Evolutionary conservation across 768 basidiomycete genomes (phyloP).

Genomic region (Rhodotorula taiwanensis): DNA sequence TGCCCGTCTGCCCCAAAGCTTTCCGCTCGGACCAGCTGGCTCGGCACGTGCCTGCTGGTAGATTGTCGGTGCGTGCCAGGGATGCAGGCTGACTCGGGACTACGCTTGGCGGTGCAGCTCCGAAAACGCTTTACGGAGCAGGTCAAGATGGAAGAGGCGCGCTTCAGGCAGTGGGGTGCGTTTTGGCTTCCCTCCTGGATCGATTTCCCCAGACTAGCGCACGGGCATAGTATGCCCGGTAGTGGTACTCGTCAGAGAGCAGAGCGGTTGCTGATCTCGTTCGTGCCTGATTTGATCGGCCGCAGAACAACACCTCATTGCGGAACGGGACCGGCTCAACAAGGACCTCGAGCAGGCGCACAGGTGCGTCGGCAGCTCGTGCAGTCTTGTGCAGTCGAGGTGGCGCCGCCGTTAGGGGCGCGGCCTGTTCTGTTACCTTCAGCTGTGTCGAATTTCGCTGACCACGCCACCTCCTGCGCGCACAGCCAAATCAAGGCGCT

Average conservation of each 20-base stretch:
- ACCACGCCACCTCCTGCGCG: background rate
- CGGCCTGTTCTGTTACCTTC: no score
- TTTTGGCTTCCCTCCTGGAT: conserved; percentile 50
- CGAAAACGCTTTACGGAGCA: conserved; percentile 98
- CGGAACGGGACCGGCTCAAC: conserved; percentile 96
- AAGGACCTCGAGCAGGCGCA: conserved; percentile 87
- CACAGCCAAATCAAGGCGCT: conserved; percentile 68
- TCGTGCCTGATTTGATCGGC: background rate
- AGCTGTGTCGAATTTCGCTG: no score
- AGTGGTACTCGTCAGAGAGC: no score
- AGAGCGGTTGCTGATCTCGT: background rate
- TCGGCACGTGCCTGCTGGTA: no score
- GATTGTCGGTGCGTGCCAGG: no score
- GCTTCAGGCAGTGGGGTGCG: conserved; percentile 99
- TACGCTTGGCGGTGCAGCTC: conserved; percentile 45
- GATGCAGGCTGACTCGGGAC: background rate
- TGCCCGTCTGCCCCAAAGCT: no score
- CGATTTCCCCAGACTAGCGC: background rate
- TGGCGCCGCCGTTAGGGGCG: no score
- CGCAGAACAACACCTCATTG: conserved; percentile 66
- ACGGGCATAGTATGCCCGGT: background rate
- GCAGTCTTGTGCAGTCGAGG: no score
- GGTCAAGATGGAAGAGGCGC: conserved; percentile 94
- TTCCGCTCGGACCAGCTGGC: no score
- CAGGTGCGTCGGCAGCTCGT: conserved; percentile 32